These are phyloP conservation scores for Aspergillus sclerotioniger DNA, from an alignment of 495 filamentous ascomycete species.

Conservation along the genomic window DNA sequence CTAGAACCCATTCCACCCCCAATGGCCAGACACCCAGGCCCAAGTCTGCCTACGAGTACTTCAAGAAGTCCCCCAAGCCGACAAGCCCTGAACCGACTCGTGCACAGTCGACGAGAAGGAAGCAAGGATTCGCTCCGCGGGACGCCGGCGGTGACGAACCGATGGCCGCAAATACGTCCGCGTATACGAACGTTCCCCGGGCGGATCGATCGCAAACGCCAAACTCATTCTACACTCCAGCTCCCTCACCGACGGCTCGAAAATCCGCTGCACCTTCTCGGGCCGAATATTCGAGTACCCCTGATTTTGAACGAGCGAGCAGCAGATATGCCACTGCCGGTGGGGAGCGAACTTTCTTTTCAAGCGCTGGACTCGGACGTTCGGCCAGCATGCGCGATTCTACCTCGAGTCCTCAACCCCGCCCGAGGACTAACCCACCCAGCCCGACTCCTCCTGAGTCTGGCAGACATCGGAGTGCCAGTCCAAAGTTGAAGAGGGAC, in stretches of 20 bases:
- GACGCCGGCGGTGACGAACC: slow-evolving; percentile 57
- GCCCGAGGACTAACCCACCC: slow-evolving; percentile 35
- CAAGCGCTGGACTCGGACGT: slow-evolving; percentile 41
- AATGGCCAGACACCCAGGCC: slow-evolving; percentile 30
- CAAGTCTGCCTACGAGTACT: slow-evolving; percentile 48
- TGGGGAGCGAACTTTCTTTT: slow-evolving; percentile 66
- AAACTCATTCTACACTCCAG: slow-evolving; percentile 37
- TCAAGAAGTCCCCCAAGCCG: slow-evolving; percentile 32
- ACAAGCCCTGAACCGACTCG: slow-evolving; percentile 30
- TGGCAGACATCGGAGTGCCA: slow-evolving; percentile 39
- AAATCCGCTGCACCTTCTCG: slow-evolving; percentile 31
- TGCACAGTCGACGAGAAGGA: slow-evolving; percentile 47
- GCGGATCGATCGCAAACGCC: slow-evolving; percentile 34
- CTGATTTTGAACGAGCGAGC: slow-evolving; percentile 53
- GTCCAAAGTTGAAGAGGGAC: slow-evolving; percentile 32
- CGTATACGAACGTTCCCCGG: slow-evolving; percentile 45
- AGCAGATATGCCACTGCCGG: slow-evolving; percentile 66
- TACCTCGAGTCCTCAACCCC: slow-evolving; percentile 30
- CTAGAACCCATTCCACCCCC: slow-evolving; percentile 34
- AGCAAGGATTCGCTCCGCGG: slow-evolving; percentile 53
- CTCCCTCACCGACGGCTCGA: slow-evolving; percentile 41
- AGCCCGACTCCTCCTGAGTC: slow-evolving; percentile 30
- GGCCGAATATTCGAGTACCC: slow-evolving; percentile 22
- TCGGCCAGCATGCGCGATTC: slow-evolving; percentile 47
- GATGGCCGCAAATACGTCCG: slow-evolving; percentile 50